Evolutionary conservation across 192 early-diverging fungal species (phyloP).

Genomic region (Entomortierella beljakovae): DNA sequence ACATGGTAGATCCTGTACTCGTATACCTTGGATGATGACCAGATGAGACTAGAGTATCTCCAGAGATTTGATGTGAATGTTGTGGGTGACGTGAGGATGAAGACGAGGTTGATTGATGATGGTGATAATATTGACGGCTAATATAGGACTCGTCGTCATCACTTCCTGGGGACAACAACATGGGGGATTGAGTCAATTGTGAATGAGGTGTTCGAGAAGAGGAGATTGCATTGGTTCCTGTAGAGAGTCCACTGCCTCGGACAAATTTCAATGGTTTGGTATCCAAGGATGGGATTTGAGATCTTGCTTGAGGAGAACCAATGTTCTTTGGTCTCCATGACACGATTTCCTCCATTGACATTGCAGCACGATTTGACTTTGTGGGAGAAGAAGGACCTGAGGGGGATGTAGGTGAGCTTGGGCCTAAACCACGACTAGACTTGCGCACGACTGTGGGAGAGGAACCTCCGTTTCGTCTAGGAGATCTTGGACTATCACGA

Average conservation of each 20-base stretch:
- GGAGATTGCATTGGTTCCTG: slow-evolving; percentile 9
- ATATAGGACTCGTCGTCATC: background rate
- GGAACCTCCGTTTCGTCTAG: slow-evolving; percentile 11
- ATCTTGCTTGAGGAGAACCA: slow-evolving; percentile 2
- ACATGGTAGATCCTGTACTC: slow-evolving; percentile 22
- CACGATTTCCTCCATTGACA: slow-evolving; percentile 34
- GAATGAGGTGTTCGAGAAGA: slow-evolving; percentile 20
- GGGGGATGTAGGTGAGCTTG: background rate
- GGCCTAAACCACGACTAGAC: slow-evolving; percentile 2
- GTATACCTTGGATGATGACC: slow-evolving; percentile 17
- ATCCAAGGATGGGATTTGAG: slow-evolving; percentile 16
- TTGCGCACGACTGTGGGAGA: slow-evolving; percentile 6
- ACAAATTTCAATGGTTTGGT: slow-evolving; percentile 18
- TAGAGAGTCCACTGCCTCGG: slow-evolving; percentile 16
- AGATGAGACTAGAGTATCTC: slow-evolving; percentile 30
- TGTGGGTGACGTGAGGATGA: background rate
- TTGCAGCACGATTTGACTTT: background rate
- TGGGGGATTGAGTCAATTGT: slow-evolving; percentile 20
- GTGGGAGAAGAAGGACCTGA: slow-evolving; percentile 2
- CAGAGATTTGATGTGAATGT: slow-evolving; percentile 32
- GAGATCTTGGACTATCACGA: slow-evolving; percentile 17
- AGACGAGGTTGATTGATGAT: slow-evolving; percentile 14
- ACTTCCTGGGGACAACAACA: slow-evolving; percentile 11
- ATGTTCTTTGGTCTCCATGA: slow-evolving; percentile 32
- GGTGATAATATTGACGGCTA: slow-evolving; percentile 5